These are phyloP conservation scores for Debaryomyces hansenii DNA, from an alignment of 805 yeast species.

Conservation along the genomic window DNA sequence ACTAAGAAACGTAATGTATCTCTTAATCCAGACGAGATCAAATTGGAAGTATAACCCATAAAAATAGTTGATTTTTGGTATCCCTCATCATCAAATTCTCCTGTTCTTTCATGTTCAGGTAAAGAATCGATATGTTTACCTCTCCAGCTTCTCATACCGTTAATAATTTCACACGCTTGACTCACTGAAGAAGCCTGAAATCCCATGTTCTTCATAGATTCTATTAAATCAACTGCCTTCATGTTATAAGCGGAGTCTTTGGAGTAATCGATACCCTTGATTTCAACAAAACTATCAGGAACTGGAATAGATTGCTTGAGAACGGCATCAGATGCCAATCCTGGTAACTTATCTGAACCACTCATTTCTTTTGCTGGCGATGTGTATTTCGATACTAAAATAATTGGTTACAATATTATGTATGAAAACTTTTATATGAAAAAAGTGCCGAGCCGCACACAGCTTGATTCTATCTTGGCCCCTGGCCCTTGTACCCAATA, in stretches of 20 bases:
- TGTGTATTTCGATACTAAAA: not conserved
- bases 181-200: conserved; percentile 90
- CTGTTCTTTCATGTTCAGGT: conserved; percentile 65
- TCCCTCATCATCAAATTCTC: conserved; percentile 76
- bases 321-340: conserved; percentile 86
- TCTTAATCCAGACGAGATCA: conserved; percentile 92
- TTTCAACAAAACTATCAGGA: conserved; percentile 75
- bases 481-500: not conserved
- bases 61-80: conserved; percentile 86
- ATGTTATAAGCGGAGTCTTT: conserved; percentile 72
- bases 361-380: conserved; percentile 1
- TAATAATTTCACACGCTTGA: conserved; percentile 87
- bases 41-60: conserved; percentile 94
- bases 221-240: conserved; percentile 75
- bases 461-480: not conserved
- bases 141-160: conserved; percentile 91
- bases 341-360: conserved; percentile 46
- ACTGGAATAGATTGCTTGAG: conserved; percentile 83
- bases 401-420: not conserved
- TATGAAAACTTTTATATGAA: not conserved
- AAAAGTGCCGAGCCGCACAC: not conserved
- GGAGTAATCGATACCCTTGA: conserved; percentile 88
- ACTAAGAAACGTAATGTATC: conserved; percentile 87
- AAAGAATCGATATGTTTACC: conserved; percentile 72
- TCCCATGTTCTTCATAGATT: conserved; percentile 92